phyloP scores from a whole-genome alignment of 805 yeast species.

The Hanseniaspora nectarophila region DNA sequence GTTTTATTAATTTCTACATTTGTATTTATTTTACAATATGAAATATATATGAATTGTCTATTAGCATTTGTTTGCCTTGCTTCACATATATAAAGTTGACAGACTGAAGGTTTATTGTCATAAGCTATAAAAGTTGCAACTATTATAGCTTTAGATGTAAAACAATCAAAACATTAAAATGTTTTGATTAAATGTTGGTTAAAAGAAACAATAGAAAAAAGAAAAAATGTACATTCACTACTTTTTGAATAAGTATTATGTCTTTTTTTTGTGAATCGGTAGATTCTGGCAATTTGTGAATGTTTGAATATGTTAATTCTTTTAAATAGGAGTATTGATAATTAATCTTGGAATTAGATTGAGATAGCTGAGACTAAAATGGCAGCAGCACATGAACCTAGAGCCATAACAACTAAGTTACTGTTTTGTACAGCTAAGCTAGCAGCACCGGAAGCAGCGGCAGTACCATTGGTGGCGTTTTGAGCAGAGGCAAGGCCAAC shows the following conservation, averaged over 20 bases:
- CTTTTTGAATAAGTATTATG: neutral
- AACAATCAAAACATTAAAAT: too few relatives aligned
- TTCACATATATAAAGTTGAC: neutral
- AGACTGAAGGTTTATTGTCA: too few relatives aligned
- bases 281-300: too few relatives aligned
- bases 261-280: neutral
- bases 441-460: conserved; percentile 6
- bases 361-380: neutral
- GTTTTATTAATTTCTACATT: neutral
- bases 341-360: neutral
- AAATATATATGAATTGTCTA: neutral
- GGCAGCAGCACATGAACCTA: neutral
- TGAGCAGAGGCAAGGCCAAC: neutral
- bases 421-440: neutral
- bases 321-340: too few relatives aligned
- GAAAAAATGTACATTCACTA: neutral
- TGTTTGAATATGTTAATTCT: too few relatives aligned
- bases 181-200: too few relatives aligned
- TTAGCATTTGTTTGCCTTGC: too few relatives aligned
- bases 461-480: conserved; percentile 6
- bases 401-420: neutral
- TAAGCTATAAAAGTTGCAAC: too few relatives aligned
- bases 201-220: neutral
- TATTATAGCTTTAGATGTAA: too few relatives aligned
- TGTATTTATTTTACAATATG: neutral